Percentiles rank a stretch among this genome's conserved stretches.
Evolutionary conservation across 257 asterid species (phyloP).

Genomic region (Jacaranda copaia): DNA sequence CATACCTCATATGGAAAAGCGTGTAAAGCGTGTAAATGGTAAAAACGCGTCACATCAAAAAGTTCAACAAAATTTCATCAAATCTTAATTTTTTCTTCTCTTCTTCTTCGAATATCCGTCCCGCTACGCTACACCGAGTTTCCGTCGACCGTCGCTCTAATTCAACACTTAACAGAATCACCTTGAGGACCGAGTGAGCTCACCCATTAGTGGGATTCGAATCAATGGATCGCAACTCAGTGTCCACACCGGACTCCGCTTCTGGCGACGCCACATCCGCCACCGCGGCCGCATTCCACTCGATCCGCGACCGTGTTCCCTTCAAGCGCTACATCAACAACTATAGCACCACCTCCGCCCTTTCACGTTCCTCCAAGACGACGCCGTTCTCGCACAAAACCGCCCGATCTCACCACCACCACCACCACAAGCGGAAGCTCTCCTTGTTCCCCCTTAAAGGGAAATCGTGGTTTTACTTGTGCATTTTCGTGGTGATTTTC

Average conservation of each 20-base stretch:
- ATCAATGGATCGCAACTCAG: slow-evolving; percentile 53
- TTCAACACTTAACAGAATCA: slow-evolving; percentile 16
- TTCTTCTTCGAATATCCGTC: slow-evolving; percentile 35
- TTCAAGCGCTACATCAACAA: slow-evolving; percentile 58
- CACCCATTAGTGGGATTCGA: slow-evolving; percentile 35
- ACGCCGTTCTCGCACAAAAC: slow-evolving; percentile 50
- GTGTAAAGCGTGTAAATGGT: slow-evolving; percentile 25
- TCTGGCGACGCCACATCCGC: slow-evolving; percentile 53
- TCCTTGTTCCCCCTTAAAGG: slow-evolving; percentile 49
- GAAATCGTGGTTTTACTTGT: slow-evolving; percentile 71
- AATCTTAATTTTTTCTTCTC: background rate
- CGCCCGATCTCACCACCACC: slow-evolving; percentile 83
- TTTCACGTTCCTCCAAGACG: slow-evolving; percentile 51
- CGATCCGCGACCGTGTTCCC: slow-evolving; percentile 92
- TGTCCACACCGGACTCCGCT: slow-evolving; percentile 54
- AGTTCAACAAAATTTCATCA: background rate
- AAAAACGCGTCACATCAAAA: slow-evolving; percentile 26
- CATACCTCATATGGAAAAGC: background rate
- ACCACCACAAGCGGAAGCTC: slow-evolving; percentile 58
- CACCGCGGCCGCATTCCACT: slow-evolving; percentile 55
- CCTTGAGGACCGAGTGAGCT: slow-evolving; percentile 31
- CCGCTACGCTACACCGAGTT: slow-evolving; percentile 34
- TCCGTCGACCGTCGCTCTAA: background rate
- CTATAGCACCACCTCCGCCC: slow-evolving; percentile 33
- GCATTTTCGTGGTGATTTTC: slow-evolving; percentile 64